A percentile compares a stretch with the other conserved stretches of the same genome.
phyloP scores from a whole-genome alignment of 345 rosid species.

The Pistacia integerrima region DNA sequence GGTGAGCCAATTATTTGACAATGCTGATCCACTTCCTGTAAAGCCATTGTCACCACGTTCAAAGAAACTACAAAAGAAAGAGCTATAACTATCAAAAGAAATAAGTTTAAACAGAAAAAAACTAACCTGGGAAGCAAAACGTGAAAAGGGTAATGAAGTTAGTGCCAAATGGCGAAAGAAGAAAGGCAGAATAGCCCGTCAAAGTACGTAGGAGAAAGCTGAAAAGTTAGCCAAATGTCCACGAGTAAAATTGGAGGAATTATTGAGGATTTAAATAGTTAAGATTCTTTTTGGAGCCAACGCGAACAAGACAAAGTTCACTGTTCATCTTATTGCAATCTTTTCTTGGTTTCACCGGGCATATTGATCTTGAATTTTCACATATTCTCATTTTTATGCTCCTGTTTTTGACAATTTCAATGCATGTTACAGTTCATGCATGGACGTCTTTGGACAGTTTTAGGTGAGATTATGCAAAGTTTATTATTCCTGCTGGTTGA shows the following conservation, averaged over 20 bases:
- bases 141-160: constrained; percentile 11
- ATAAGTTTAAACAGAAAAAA: background rate
- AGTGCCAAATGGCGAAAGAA: constrained; percentile 33
- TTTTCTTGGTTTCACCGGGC: constrained; percentile 25
- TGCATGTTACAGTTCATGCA: background rate
- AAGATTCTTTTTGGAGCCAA: constrained; percentile 20
- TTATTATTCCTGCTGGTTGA: too few relatives aligned
- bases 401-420: constrained; percentile 1
- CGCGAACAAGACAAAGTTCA: constrained; percentile 31
- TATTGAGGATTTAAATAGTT: constrained; percentile 32
- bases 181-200: background rate
- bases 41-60: constrained; percentile 19
- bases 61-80: background rate
- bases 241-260: constrained; percentile 15
- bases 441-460: too few relatives aligned
- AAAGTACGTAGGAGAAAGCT: background rate
- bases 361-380: background rate
- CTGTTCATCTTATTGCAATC: background rate
- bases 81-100: background rate
- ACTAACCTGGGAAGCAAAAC: constrained; percentile 29
- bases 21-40: constrained; percentile 17
- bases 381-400: constrained; percentile 1
- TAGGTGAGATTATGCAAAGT: too few relatives aligned
- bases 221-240: constrained; percentile 18
- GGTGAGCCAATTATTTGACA: background rate